Conservation (phyloP, 257 asterid genomes). For the Solanum pimpinellifolium region DNA sequence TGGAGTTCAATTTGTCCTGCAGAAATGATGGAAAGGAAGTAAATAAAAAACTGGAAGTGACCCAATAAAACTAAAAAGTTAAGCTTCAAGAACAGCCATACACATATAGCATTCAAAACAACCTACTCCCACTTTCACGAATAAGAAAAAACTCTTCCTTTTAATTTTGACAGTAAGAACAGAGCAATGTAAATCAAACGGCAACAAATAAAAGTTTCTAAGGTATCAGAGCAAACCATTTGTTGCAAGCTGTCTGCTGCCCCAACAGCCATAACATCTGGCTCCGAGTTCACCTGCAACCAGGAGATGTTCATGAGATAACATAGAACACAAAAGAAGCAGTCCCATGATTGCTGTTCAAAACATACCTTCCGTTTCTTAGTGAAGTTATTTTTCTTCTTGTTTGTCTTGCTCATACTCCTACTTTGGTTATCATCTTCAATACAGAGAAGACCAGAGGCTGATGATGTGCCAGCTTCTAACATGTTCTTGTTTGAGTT, state of each 20-base stretch:
- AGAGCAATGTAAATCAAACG: neutral
- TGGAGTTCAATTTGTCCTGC: conserved; percentile 70
- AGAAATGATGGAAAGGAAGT: neutral
- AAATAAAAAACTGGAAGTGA: neutral
- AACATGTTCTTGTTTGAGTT: conserved; percentile 53
- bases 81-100: neutral
- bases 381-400: conserved; percentile 55
- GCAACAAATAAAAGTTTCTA: neutral
- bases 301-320: neutral
- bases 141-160: neutral
- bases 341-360: neutral
- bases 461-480: conserved; percentile 64
- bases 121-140: neutral
- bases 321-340: neutral
- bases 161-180: neutral
- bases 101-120: neutral
- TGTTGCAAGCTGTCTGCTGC: conserved; percentile 71
- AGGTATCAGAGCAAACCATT: conserved; percentile 44
- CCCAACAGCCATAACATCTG: conserved; percentile 55
- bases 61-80: neutral
- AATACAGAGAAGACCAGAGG: conserved; percentile 58
- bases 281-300: conserved; percentile 63
- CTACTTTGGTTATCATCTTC: conserved; percentile 79
- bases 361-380: conserved; percentile 80
- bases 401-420: conserved; percentile 63